Evolutionary conservation across 2,329 filamentous ascomycete species (phyloP).

Genomic region (Cordyceps tenuipes): DNA sequence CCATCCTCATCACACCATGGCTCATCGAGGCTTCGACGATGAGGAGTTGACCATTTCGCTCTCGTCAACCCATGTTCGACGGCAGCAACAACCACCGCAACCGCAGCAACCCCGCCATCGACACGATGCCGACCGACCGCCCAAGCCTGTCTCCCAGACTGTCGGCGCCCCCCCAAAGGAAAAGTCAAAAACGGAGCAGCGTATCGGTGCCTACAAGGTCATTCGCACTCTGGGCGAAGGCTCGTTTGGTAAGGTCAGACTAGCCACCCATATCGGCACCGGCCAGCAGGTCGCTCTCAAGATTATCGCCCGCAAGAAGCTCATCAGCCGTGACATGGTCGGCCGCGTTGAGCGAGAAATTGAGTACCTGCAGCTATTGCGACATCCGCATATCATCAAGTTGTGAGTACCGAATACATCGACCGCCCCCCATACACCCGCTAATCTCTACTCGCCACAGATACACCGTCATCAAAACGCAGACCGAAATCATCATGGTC

Average conservation of each 20-base stretch:
- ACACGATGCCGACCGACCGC: slow-evolving; percentile 17
- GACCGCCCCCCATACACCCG: background rate
- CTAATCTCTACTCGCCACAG: slow-evolving; percentile 32
- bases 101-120: slow-evolving; percentile 15
- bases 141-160: slow-evolving; percentile 19
- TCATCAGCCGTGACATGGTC: slow-evolving; percentile 96
- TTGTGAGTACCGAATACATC: slow-evolving; percentile 48
- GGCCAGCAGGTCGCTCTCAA: slow-evolving; percentile 95
- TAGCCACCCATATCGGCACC: slow-evolving; percentile 85
- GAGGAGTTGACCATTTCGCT: slow-evolving; percentile 77
- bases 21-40: slow-evolving; percentile 58
- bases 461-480: slow-evolving; percentile 94
- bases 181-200: slow-evolving; percentile 62
- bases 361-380: slow-evolving; percentile 88
- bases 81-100: slow-evolving; percentile 26
- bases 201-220: slow-evolving; percentile 86
- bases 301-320: slow-evolving; percentile 92
- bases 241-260: slow-evolving; percentile 97
- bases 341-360: slow-evolving; percentile 96
- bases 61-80: slow-evolving; percentile 55
- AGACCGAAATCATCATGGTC: slow-evolving; percentile 96
- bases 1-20: slow-evolving; percentile 30
- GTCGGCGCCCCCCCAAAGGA: slow-evolving; percentile 26
- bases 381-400: slow-evolving; percentile 98
- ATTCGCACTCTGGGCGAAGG: slow-evolving; percentile 89